Evolutionary conservation across 805 yeast species (phyloP).

Genomic region (Metschnikowia kunwiensis): DNA sequence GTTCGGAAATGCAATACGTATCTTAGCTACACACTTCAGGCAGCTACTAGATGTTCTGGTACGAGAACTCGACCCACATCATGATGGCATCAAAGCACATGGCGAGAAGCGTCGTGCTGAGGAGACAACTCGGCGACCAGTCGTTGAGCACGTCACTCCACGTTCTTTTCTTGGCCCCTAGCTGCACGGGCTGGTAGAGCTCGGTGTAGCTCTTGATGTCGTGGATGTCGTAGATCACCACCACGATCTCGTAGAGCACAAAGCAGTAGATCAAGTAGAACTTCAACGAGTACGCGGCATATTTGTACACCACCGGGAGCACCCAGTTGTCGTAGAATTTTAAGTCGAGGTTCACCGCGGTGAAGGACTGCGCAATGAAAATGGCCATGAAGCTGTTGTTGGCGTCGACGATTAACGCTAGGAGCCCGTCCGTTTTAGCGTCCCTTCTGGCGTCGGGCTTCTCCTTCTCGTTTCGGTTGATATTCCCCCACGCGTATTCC

Average conservation of each 20-base stretch:
- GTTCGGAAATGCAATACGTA: no score
- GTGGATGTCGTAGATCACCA: constrained; percentile 11
- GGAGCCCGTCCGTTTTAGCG: neutral
- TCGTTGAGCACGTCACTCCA: constrained; percentile 1
- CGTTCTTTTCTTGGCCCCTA: constrained; percentile 3
- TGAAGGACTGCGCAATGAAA: constrained; percentile 34
- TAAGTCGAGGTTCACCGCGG: constrained; percentile 24
- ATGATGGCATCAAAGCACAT: constrained; percentile 7
- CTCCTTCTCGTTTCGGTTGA: constrained; percentile 3
- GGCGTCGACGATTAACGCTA: constrained; percentile 21
- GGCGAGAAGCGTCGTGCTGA: constrained; percentile 2
- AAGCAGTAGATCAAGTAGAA: constrained; percentile 34
- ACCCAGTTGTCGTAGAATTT: constrained; percentile 12
- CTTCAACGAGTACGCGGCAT: constrained; percentile 27
- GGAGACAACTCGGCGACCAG: constrained; percentile 1
- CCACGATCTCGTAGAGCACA: constrained; percentile 28
- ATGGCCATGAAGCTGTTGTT: constrained; percentile 37
- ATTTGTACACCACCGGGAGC: constrained; percentile 18
- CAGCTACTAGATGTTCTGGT: constrained; percentile 4
- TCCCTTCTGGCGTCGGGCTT: neutral
- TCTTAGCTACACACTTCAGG: no score
- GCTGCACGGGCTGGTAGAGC: constrained; percentile 14
- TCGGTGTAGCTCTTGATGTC: constrained; percentile 14
- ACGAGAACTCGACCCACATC: constrained; percentile 7
- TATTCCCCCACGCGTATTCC: constrained; percentile 8